These are phyloP conservation scores for Haplosporangium gracile DNA, from an alignment of 192 early-diverging fungal species.

Conservation along the genomic window DNA sequence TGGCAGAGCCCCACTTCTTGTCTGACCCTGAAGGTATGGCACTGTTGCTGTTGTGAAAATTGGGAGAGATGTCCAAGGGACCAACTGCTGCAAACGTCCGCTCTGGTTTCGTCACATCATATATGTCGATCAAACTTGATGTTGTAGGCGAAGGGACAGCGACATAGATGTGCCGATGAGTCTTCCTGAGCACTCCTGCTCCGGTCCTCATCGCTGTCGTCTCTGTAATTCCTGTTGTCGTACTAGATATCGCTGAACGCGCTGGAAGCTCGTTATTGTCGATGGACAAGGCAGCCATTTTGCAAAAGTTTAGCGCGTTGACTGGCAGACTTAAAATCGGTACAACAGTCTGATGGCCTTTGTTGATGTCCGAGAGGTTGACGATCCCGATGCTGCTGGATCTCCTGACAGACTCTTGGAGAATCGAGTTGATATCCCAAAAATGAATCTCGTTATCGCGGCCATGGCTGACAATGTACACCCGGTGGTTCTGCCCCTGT, in stretches of 20 bases:
- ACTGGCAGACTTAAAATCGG: slow-evolving; percentile 43
- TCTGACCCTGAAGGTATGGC: not conserved
- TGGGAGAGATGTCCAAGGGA: not conserved
- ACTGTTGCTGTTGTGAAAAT: not conserved
- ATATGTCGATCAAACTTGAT: slow-evolving; percentile 30
- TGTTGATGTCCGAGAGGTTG: not conserved
- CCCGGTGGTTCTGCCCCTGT: slow-evolving; percentile 19
- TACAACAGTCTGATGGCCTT: not conserved
- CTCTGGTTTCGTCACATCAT: slow-evolving; percentile 48
- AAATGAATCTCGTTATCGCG: slow-evolving; percentile 56
- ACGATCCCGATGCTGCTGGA: not conserved
- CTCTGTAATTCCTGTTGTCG: not conserved
- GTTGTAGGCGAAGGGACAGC: slow-evolving; percentile 44
- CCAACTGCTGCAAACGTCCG: slow-evolving; percentile 38
- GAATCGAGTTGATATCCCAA: slow-evolving; percentile 45
- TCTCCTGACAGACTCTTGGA: slow-evolving; percentile 13
- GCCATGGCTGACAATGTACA: slow-evolving; percentile 53
- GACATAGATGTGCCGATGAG: slow-evolving; percentile 31
- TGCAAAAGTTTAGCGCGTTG: slow-evolving; percentile 59
- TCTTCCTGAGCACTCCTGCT: slow-evolving; percentile 5
- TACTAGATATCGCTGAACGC: not conserved
- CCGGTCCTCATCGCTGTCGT: not conserved
- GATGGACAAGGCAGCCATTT: slow-evolving; percentile 37
- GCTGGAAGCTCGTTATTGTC: slow-evolving; percentile 11
- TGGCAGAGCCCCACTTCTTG: slow-evolving; percentile 43